Evolutionary conservation across 768 basidiomycete genomes (phyloP).

Genomic region (Suillus subaureus): DNA sequence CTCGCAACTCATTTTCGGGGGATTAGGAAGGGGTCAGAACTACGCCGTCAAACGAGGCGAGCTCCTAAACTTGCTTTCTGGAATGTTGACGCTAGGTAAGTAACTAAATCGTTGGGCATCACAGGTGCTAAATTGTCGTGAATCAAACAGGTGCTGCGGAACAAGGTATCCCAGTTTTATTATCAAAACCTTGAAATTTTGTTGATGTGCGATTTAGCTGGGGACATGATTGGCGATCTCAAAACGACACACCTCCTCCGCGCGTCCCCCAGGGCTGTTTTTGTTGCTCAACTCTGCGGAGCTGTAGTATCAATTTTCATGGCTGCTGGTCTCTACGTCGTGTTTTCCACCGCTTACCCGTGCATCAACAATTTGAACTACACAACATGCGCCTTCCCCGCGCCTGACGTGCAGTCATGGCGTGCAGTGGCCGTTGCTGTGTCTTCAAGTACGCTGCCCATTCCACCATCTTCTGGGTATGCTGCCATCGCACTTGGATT

Average conservation of each 20-base stretch:
- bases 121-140: background rate
- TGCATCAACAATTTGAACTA: conserved; percentile 44
- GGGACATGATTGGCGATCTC: conserved; percentile 64
- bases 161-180: conserved; percentile 9
- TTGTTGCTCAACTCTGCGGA: conserved; percentile 58
- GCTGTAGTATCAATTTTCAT: conserved; percentile 61
- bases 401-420: background rate
- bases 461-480: conserved; percentile 57
- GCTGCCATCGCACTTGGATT: conserved; percentile 57
- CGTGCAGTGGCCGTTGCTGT: conserved; percentile 23
- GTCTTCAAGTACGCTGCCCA: conserved; percentile 31
- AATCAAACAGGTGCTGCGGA: conserved; percentile 11
- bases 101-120: background rate
- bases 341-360: conserved; percentile 61
- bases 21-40: conserved; percentile 50
- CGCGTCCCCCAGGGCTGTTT: conserved; percentile 61
- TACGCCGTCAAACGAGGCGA: conserved; percentile 11
- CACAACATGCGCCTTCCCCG: conserved; percentile 11
- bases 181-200: background rate
- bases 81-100: conserved; percentile 13
- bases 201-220: conserved; percentile 24
- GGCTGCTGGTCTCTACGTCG: conserved; percentile 54
- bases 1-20: conserved; percentile 64
- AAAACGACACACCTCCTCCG: conserved; percentile 67
- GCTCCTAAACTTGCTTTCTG: conserved; percentile 11